Conservation (phyloP, 2,329 filamentous ascomycete genomes). For the Cercospora sesami region DNA sequence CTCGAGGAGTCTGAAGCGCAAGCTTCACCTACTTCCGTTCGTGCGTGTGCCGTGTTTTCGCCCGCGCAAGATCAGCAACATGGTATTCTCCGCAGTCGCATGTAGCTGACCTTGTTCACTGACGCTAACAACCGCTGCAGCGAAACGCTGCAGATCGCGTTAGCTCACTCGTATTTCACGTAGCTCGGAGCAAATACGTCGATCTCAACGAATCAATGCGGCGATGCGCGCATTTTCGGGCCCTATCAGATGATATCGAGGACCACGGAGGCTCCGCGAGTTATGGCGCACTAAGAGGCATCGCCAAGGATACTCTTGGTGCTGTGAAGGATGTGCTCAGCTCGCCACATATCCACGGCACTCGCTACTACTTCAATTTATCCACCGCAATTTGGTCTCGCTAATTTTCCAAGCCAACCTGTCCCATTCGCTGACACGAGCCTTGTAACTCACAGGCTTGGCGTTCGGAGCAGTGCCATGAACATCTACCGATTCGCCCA, state of each 20-base stretch:
- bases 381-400: not conserved
- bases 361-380: not conserved
- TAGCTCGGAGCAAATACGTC: not conserved
- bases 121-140: not conserved
- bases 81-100: conserved; percentile 3
- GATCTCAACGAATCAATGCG: not conserved
- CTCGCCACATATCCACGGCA: conserved; percentile 1
- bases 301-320: not conserved
- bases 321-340: not conserved
- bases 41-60: not conserved
- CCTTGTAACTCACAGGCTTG: not conserved
- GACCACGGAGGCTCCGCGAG: not conserved
- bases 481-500: not conserved
- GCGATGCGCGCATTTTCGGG: conserved; percentile 1
- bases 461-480: not conserved
- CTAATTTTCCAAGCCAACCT: not conserved
- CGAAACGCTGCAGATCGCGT: not conserved
- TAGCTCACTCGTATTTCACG: not conserved
- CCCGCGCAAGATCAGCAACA: not conserved
- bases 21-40: not conserved
- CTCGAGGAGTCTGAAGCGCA: not conserved
- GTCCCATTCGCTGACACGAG: not conserved
- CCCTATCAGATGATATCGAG: not conserved
- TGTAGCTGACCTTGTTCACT: not conserved
- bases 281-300: not conserved